Evolutionary conservation across 108 stramenopile species (phyloP).

Genomic region (Cyclotella choctawhatcheeana): DNA sequence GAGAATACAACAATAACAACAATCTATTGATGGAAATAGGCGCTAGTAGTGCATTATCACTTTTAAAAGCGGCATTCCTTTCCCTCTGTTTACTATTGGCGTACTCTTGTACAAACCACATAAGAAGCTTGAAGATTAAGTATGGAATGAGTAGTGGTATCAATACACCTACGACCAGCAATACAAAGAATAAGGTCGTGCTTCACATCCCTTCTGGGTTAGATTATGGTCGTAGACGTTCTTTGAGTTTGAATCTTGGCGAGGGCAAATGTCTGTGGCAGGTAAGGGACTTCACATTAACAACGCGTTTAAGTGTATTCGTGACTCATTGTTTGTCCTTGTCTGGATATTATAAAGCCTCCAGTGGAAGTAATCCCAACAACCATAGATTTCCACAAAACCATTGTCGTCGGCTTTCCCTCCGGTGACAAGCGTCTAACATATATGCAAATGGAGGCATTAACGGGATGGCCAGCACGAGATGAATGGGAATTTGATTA

Average conservation of each 20-base stretch:
- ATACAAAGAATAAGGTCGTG: not conserved
- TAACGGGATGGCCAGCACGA: constrained; percentile 42
- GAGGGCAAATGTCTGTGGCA: constrained; percentile 37
- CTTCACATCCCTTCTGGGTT: not conserved
- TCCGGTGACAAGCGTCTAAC: constrained; percentile 54
- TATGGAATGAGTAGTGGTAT: too few species aligned
- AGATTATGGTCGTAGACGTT: not conserved
- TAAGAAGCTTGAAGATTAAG: too few species aligned
- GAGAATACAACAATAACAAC: too few species aligned
- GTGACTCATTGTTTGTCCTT: not conserved
- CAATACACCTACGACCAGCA: too few species aligned
- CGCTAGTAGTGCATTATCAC: too few species aligned
- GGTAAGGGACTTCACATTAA: not conserved
- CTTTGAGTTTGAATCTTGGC: constrained; percentile 27
- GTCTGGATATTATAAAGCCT: not conserved
- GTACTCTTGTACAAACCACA: too few species aligned
- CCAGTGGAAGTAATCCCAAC: constrained; percentile 26
- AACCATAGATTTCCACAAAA: constrained; percentile 47
- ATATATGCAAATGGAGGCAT: constrained; percentile 55
- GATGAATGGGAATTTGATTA: constrained; percentile 55
- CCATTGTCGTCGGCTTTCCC: constrained; percentile 47
- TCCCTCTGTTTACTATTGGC: too few species aligned
- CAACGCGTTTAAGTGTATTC: not conserved
- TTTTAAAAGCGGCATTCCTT: too few species aligned
- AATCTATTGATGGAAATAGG: too few species aligned